Conservation (phyloP, 2,329 filamentous ascomycete species). For the Boeremia exigua region DNA sequence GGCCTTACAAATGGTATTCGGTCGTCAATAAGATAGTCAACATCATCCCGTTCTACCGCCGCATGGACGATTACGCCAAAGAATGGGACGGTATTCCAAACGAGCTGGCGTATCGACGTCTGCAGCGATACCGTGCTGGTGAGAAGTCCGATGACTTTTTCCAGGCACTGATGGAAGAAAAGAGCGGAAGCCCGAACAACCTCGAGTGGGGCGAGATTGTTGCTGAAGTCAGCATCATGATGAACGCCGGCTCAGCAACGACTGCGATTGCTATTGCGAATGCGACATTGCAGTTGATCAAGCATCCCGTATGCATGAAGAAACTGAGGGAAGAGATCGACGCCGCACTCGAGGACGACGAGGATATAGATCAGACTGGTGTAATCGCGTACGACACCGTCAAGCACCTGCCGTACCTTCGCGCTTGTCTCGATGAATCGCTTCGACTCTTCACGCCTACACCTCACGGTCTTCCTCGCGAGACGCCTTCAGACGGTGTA, state of each 20-base stretch:
- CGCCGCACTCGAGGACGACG: conserved; percentile 33
- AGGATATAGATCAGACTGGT: conserved; percentile 33
- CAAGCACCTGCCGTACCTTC: conserved; percentile 43
- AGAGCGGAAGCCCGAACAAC: conserved; percentile 52
- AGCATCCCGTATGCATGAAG: conserved; percentile 49
- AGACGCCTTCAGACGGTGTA: conserved; percentile 38
- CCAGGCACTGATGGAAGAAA: conserved; percentile 60
- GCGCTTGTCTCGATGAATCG: conserved; percentile 54
- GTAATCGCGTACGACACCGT: conserved; percentile 37
- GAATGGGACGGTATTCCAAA: conserved; percentile 58
- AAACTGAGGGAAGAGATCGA: conserved; percentile 38
- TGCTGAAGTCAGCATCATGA: conserved; percentile 62
- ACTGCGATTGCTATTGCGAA: conserved; percentile 62
- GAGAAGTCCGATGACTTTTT: conserved; percentile 67
- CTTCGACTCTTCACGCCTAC: conserved; percentile 56
- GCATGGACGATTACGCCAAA: conserved; percentile 49
- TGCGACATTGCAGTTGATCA: conserved; percentile 60
- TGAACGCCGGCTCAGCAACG: conserved; percentile 58
- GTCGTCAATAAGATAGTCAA: conserved; percentile 56
- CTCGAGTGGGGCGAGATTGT: conserved; percentile 66
- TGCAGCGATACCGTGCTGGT: conserved; percentile 56
- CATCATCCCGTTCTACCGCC: conserved; percentile 54
- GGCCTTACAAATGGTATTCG: conserved; percentile 60
- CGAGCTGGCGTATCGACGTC: conserved; percentile 53
- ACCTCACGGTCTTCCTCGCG: conserved; percentile 47